phyloP scores from a whole-genome alignment of 441 rosid genomes.

The Eugenia klotzschiana region DNA sequence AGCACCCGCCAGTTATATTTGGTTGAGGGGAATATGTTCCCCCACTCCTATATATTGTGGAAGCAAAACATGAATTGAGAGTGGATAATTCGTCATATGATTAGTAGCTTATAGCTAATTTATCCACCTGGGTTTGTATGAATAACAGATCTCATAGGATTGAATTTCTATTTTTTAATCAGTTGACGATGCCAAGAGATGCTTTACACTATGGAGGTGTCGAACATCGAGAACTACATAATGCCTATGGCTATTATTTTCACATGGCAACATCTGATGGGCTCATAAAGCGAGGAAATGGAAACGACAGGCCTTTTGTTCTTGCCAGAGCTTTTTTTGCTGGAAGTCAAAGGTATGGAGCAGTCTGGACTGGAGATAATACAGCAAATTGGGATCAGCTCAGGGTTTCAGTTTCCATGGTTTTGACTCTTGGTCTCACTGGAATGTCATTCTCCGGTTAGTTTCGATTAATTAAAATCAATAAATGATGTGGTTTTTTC shows the following conservation, averaged over 20 bases:
- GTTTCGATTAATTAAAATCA: not conserved
- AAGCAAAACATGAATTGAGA: not conserved
- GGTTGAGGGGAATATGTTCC: not conserved
- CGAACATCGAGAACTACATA: constrained; percentile 92
- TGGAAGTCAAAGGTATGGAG: constrained; percentile 94
- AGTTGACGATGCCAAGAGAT: constrained; percentile 98
- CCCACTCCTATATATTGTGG: not conserved
- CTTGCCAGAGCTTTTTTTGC: constrained; percentile 91
- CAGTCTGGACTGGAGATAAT: constrained; percentile 97
- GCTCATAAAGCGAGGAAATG: constrained; percentile 74
- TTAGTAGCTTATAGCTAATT: not conserved
- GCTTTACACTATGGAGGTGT: constrained; percentile 69
- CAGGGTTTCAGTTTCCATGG: constrained; percentile 91
- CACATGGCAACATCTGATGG: constrained; percentile 98
- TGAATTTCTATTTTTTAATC: not conserved
- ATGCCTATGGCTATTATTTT: constrained; percentile 84
- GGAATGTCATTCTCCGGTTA: constrained; percentile 84
- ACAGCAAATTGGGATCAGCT: constrained; percentile 95
- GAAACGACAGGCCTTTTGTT: constrained; percentile 91
- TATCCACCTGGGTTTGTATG: not conserved
- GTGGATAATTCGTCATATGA: not conserved
- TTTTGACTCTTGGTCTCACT: constrained; percentile 77
- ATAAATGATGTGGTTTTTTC: not conserved
- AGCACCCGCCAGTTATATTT: not conserved
- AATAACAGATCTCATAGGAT: not conserved